phyloP scores from a whole-genome alignment of 352 stramenopile genomes.

The Globisporangium nunn region DNA sequence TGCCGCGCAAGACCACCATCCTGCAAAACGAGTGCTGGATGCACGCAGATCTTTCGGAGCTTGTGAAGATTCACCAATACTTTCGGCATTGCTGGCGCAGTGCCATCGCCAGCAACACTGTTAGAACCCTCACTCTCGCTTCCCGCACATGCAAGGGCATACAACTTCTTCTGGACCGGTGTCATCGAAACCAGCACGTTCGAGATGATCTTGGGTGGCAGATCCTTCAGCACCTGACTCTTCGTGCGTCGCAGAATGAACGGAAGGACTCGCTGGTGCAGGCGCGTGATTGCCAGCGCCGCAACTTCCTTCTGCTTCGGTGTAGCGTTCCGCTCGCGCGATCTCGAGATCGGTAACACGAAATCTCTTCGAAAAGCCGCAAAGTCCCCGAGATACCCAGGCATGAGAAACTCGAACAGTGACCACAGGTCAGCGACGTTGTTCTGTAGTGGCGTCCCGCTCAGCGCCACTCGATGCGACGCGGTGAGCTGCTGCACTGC shows the following conservation, averaged over 20 bases:
- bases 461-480: slow-evolving; percentile 91
- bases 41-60: slow-evolving; percentile 92
- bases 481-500: slow-evolving; percentile 74
- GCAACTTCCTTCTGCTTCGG: slow-evolving; percentile 69
- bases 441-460: slow-evolving; percentile 97
- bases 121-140: neutral
- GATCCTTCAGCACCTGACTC: slow-evolving; percentile 90
- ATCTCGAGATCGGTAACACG: slow-evolving; percentile 54
- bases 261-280: slow-evolving; percentile 95
- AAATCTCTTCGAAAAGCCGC: slow-evolving; percentile 48
- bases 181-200: slow-evolving; percentile 89
- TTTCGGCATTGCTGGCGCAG: slow-evolving; percentile 5
- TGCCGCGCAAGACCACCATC: slow-evolving; percentile 11
- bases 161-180: slow-evolving; percentile 83
- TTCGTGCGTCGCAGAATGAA: slow-evolving; percentile 98
- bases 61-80: slow-evolving; percentile 66
- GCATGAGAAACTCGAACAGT: slow-evolving; percentile 97
- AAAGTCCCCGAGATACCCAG: slow-evolving; percentile 93
- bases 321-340: slow-evolving; percentile 51
- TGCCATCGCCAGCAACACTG: no score
- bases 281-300: slow-evolving; percentile 83
- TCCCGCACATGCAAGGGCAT: slow-evolving; percentile 30
- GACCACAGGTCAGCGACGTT: slow-evolving; percentile 96
- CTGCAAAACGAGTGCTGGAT: slow-evolving; percentile 83
- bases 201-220: slow-evolving; percentile 97